Base-by-base conservation (phyloP, 345 rosid species). In the Zanthoxylum bungeanum region DNA sequence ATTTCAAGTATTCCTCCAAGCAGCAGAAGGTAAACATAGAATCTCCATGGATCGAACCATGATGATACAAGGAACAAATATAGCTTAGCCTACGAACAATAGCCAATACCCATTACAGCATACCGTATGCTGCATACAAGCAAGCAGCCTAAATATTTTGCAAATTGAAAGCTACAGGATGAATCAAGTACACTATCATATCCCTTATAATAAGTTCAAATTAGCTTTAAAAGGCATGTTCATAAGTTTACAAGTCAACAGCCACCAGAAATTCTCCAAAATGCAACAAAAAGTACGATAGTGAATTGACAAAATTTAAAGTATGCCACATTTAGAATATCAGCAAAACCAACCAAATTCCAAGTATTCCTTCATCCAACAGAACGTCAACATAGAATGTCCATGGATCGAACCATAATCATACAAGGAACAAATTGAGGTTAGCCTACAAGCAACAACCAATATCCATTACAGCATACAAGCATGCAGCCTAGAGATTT, bases 331-430 rank as follows among this genome's bases (percentile, higher is more conserved):
- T 19, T 33, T 36, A 40, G 25, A 63, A 47, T 60, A 57, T 44
- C 19, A 33, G 7, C 37, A 66, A 37, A 57, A 46, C 28, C 9
- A n/a, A 46, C 5, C 31, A 46, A 17, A 39, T 12, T 28, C 14
- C 28, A 67, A 60, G 51, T 24, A 52, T 60, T 74, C 28, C 56
- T 59, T 42, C 55, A 72, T 21, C 31, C 60, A 50, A 44, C 7
- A 19, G n/a, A 31, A 16, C 22, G 60, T 60, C 46, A 12, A 66
- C 40, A n/a, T 46, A 33, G n/a, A 44, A 31, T 27, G 34, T 53
- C 56, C 69, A 56, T 39, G 11, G 34, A 70, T 65, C 34, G 60
- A 74, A 59, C 11, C 47, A 53, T 71, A 49, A 46, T 49, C 58
- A 28, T 60, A 71, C 30, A 51, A 36, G 4, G 25, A 72, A 31